These are phyloP conservation scores for Penicillium sp. DNA, from an alignment of 2,329 filamentous ascomycete species.

Conservation along the genomic window DNA sequence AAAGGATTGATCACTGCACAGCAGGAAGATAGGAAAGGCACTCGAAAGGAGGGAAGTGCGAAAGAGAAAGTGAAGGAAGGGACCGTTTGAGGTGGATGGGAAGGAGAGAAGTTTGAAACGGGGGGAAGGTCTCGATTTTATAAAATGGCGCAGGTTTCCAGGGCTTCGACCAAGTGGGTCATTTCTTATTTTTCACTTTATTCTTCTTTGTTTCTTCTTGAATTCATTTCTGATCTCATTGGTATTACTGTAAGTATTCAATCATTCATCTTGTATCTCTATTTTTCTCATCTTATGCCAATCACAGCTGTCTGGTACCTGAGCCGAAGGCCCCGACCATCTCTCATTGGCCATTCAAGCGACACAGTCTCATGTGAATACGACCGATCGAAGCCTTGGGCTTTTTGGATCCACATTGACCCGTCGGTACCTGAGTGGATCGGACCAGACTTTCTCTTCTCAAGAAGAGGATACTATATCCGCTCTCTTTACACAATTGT, in stretches of 20 bases:
- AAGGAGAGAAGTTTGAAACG: neutral
- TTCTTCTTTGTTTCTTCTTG: too few species aligned
- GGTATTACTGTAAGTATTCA: too few species aligned
- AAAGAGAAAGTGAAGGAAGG: slow-evolving; percentile 5
- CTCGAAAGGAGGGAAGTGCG: slow-evolving; percentile 16
- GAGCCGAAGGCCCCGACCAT: slow-evolving; percentile 1
- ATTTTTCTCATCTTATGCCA: neutral
- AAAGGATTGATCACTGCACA: slow-evolving; percentile 25
- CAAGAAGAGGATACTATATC: neutral
- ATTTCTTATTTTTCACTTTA: too few species aligned
- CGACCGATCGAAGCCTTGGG: too few species aligned
- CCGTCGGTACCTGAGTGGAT: too few species aligned
- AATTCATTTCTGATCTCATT: too few species aligned
- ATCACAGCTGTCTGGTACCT: neutral
- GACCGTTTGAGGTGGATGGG: slow-evolving; percentile 3
- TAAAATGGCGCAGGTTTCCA: too few species aligned
- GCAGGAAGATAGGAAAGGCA: slow-evolving; percentile 20
- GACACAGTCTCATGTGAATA: neutral
- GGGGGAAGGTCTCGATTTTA: slow-evolving; percentile 3
- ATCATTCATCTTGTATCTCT: too few species aligned
- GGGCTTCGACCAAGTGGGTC: too few species aligned
- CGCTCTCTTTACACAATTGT: neutral
- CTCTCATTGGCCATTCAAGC: neutral
- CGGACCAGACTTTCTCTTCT: neutral
- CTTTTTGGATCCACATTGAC: too few species aligned